Evolutionary conservation across 2,329 filamentous ascomycete species (phyloP).

Genomic region (Sporothrix brunneoviolacea): DNA sequence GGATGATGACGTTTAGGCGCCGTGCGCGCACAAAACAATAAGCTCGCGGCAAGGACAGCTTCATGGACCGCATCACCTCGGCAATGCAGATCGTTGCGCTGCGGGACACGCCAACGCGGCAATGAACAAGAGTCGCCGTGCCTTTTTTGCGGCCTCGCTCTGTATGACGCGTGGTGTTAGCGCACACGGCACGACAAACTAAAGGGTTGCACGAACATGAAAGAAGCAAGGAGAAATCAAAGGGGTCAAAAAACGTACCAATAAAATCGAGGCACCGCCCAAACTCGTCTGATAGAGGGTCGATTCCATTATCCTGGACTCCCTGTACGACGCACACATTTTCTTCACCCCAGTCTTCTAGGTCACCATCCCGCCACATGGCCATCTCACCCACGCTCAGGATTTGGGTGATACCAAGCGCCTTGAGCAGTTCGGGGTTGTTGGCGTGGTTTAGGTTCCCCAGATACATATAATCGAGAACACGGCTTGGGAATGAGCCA

Average conservation of each 20-base stretch:
- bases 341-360: slow-evolving; percentile 66
- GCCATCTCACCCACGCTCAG: slow-evolving; percentile 88
- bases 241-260: slow-evolving; percentile 60
- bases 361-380: slow-evolving; percentile 67
- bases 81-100: slow-evolving; percentile 98
- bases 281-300: slow-evolving; percentile 82
- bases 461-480: slow-evolving; percentile 92
- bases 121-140: slow-evolving; percentile 88
- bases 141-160: slow-evolving; percentile 71
- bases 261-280: slow-evolving; percentile 84
- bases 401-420: slow-evolving; percentile 78
- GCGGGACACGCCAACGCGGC: slow-evolving; percentile 88
- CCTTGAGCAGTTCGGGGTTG: slow-evolving; percentile 73
- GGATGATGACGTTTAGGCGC: slow-evolving; percentile 93
- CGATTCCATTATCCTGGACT: slow-evolving; percentile 95
- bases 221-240: too few species aligned
- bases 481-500: slow-evolving; percentile 81
- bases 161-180: slow-evolving; percentile 29
- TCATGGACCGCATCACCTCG: slow-evolving; percentile 84
- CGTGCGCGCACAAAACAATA: slow-evolving; percentile 95
- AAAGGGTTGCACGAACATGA: too few species aligned
- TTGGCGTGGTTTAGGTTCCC: slow-evolving; percentile 92
- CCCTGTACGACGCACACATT: slow-evolving; percentile 76
- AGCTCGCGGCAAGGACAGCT: slow-evolving; percentile 79
- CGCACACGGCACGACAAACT: too few species aligned